A percentile compares a stretch with the other conserved stretches of the same genome.
These are phyloP conservation scores for Ophiostoma ips DNA, from an alignment of 2,329 filamentous ascomycete genomes.

Conservation along the genomic window DNA sequence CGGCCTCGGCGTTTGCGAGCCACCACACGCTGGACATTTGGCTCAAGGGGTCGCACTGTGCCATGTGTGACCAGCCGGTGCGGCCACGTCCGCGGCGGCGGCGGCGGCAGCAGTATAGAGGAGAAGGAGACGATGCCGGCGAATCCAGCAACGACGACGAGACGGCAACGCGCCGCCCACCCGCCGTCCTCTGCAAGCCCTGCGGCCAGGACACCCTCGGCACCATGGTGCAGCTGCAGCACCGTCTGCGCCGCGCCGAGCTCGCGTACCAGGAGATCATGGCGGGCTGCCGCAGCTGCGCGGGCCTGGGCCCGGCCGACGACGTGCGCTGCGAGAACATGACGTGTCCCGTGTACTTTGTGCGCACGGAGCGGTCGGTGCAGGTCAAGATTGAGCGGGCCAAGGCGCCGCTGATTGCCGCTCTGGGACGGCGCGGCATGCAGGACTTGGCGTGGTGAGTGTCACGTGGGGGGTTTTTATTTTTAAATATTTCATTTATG, in stretches of 20 bases:
- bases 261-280: conserved; percentile 49
- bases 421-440: conserved; percentile 20
- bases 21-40: conserved; percentile 87
- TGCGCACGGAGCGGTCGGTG: conserved; percentile 48
- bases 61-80: conserved; percentile 55
- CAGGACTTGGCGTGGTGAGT: conserved; percentile 21
- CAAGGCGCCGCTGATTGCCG: conserved; percentile 22
- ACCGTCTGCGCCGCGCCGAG: conserved; percentile 48
- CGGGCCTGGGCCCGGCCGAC: conserved; percentile 57
- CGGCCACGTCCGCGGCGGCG: conserved; percentile 13
- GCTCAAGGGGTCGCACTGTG: conserved; percentile 65
- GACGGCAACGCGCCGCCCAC: conserved; percentile 6
- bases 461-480: too few relatives aligned
- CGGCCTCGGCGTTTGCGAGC: too few relatives aligned
- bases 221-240: conserved; percentile 51
- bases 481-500: too few relatives aligned
- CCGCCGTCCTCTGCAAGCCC: conserved; percentile 28
- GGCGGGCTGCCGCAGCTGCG: conserved; percentile 66
- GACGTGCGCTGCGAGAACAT: conserved; percentile 77
- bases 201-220: conserved; percentile 42
- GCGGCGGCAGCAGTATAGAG: conserved; percentile 13
- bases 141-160: neutral
- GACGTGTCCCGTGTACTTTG: conserved; percentile 89
- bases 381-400: conserved; percentile 28
- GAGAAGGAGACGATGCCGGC: neutral